phyloP scores from a whole-genome alignment of 176 grass and related monocot genomes.

The Elaeis guineensis region DNA sequence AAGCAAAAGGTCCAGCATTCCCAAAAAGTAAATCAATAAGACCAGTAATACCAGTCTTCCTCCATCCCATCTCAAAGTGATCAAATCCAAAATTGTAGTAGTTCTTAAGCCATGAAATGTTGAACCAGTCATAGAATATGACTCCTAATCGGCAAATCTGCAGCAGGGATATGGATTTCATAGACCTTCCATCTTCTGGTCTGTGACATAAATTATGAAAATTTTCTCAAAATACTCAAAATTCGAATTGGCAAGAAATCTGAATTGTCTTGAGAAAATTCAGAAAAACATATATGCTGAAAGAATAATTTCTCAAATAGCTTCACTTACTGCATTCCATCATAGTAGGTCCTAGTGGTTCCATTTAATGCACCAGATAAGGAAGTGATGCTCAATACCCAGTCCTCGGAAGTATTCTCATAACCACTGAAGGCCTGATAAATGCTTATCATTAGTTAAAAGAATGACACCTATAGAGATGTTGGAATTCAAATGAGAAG shows the following conservation, averaged over 20 bases:
- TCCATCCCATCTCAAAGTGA: conserved; percentile 83
- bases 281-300: neutral
- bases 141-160: conserved; percentile 84
- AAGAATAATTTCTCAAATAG: neutral
- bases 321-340: conserved; percentile 82
- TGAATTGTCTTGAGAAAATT: neutral
- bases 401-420: conserved; percentile 75
- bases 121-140: conserved; percentile 88
- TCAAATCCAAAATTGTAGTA: conserved; percentile 99
- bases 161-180: conserved; percentile 80
- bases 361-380: conserved; percentile 91
- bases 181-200: conserved; percentile 68
- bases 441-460: too few relatives aligned
- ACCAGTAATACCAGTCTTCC: conserved; percentile 61
- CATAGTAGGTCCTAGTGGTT: conserved; percentile 93
- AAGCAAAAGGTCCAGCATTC: conserved; percentile 67
- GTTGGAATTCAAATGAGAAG: too few relatives aligned
- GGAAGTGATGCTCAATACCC: conserved; percentile 91
- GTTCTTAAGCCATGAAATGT: conserved; percentile 84
- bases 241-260: too few relatives aligned
- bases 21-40: conserved; percentile 70
- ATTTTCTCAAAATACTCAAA: too few relatives aligned
- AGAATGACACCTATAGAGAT: too few relatives aligned
- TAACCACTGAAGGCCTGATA: conserved; percentile 72
- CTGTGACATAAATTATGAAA: conserved; percentile 34